phyloP scores from a whole-genome alignment of 2,329 filamentous ascomycete species.

The Stemphylium lycopersici region DNA sequence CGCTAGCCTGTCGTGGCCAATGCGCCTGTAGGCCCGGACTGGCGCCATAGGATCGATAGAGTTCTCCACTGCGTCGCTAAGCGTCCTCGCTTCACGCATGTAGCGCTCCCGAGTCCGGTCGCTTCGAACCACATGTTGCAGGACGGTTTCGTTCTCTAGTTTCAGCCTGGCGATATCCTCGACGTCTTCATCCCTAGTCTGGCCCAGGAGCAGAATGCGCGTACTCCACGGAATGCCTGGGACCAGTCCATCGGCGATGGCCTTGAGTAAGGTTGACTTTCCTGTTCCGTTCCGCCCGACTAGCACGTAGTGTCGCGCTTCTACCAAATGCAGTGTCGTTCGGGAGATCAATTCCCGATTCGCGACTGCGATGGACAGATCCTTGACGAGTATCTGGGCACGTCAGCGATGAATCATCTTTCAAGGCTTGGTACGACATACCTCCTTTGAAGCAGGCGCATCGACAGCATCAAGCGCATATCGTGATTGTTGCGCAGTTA shows the following conservation, averaged over 20 bases:
- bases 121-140: constrained; percentile 69
- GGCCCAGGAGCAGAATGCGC: constrained; percentile 44
- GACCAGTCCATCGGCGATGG: constrained; percentile 78
- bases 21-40: constrained; percentile 64
- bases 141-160: constrained; percentile 55
- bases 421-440: constrained; percentile 4
- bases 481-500: constrained; percentile 49
- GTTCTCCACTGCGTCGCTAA: constrained; percentile 66
- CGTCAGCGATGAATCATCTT: constrained; percentile 1
- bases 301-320: constrained; percentile 76
- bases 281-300: constrained; percentile 82
- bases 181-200: constrained; percentile 31
- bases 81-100: constrained; percentile 66
- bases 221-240: constrained; percentile 62
- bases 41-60: constrained; percentile 62
- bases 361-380: constrained; percentile 71
- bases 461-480: constrained; percentile 48
- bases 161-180: constrained; percentile 43
- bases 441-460: constrained; percentile 48
- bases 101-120: constrained; percentile 59
- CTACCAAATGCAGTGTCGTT: constrained; percentile 73
- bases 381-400: constrained; percentile 62
- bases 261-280: constrained; percentile 78
- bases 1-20: constrained; percentile 68
- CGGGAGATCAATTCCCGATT: constrained; percentile 70